phyloP scores from a whole-genome alignment of 305 asterid species.

The Andrographis paniculata region DNA sequence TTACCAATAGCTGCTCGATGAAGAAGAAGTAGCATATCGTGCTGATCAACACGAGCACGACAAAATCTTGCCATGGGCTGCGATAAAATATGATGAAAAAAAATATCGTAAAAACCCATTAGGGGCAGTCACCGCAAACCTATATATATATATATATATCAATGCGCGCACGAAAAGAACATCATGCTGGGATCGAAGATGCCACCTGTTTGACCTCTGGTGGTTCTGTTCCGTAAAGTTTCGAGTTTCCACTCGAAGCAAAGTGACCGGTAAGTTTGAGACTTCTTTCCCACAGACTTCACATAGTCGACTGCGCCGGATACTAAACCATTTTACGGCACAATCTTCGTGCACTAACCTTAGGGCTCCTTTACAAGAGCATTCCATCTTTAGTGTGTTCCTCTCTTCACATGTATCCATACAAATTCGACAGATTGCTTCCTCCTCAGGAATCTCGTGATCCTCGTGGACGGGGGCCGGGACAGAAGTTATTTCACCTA shows the following conservation, averaged over 20 bases:
- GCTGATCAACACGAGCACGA: slow-evolving; percentile 89
- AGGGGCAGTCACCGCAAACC: too few relatives aligned
- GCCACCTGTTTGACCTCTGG: slow-evolving; percentile 45
- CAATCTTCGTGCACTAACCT: slow-evolving; percentile 70
- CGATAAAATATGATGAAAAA: too few relatives aligned
- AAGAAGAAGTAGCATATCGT: slow-evolving; percentile 92
- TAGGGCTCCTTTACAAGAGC: slow-evolving; percentile 92
- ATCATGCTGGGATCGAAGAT: too few relatives aligned
- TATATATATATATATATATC: too few relatives aligned
- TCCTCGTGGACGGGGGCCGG: slow-evolving; percentile 50
- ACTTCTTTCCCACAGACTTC: slow-evolving; percentile 86
- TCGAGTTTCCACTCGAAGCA: slow-evolving; percentile 51
- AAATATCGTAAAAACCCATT: too few relatives aligned
- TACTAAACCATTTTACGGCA: slow-evolving; percentile 83
- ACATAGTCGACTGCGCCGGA: slow-evolving; percentile 50
- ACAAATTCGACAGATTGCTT: slow-evolving; percentile 92
- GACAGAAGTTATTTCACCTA: slow-evolving; percentile 63
- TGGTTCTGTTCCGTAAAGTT: slow-evolving; percentile 33
- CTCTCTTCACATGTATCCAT: slow-evolving; percentile 69
- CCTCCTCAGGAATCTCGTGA: slow-evolving; percentile 95
- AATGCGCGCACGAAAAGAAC: too few relatives aligned
- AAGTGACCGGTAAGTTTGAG: slow-evolving; percentile 69
- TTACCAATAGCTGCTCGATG: slow-evolving; percentile 90
- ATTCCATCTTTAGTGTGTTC: slow-evolving; percentile 70
- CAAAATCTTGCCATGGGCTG: slow-evolving; percentile 98